phyloP scores from a whole-genome alignment of 2,329 filamentous ascomycete species.

The Penicillium sp. region DNA sequence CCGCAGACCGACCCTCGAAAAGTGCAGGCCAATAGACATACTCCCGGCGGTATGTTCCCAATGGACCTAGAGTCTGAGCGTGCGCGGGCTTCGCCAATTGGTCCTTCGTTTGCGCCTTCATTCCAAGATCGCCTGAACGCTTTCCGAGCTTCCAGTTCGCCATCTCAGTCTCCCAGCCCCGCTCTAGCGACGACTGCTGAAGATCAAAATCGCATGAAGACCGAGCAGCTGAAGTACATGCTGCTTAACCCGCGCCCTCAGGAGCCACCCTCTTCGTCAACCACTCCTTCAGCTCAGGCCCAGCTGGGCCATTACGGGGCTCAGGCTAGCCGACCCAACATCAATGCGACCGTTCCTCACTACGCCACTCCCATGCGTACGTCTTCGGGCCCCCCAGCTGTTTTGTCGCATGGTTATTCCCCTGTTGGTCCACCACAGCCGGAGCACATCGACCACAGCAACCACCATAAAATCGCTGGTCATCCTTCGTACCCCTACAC shows the following conservation, averaged over 20 bases:
- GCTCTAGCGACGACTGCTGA: constrained; percentile 39
- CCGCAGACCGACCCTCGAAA: constrained; percentile 48
- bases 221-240: constrained; percentile 50
- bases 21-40: constrained; percentile 48
- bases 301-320: constrained; percentile 24
- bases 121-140: constrained; percentile 53
- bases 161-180: constrained; percentile 21
- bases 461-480: constrained; percentile 19
- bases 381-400: constrained; percentile 40
- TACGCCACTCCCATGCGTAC: constrained; percentile 39
- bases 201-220: constrained; percentile 48
- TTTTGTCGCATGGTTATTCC: constrained; percentile 24
- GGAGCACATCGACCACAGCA: background rate
- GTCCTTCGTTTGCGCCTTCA: constrained; percentile 68
- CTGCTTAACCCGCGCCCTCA: constrained; percentile 49
- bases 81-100: constrained; percentile 57
- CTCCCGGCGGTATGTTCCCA: constrained; percentile 63
- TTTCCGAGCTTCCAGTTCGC: constrained; percentile 41
- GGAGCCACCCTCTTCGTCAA: constrained; percentile 37
- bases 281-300: constrained; percentile 29
- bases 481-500: constrained; percentile 31
- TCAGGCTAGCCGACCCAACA: constrained; percentile 16
- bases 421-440: constrained; percentile 23
- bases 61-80: constrained; percentile 68
- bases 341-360: constrained; percentile 31